These are phyloP conservation scores for Starmerella kuoi DNA, from an alignment of 805 yeast genomes.

Conservation along the genomic window DNA sequence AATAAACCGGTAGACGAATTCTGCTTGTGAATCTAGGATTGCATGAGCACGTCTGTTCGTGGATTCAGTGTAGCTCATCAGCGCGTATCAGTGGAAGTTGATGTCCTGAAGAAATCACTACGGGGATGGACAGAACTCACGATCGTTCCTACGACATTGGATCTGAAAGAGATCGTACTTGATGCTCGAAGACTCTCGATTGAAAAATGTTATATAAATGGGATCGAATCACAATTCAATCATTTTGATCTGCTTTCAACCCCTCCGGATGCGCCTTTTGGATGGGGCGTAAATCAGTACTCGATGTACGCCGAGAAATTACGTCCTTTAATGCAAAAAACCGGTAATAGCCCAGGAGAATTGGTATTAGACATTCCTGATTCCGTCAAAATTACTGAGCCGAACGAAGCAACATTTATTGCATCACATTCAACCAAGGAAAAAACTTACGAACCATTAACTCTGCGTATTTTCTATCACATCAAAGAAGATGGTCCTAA, in stretches of 20 bases:
- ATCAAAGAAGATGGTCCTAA: constrained; percentile 61
- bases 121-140: constrained; percentile 74
- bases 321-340: constrained; percentile 19
- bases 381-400: constrained; percentile 46
- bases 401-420: constrained; percentile 33
- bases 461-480: constrained; percentile 54
- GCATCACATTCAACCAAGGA: constrained; percentile 26
- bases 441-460: constrained; percentile 52
- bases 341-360: constrained; percentile 43
- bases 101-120: constrained; percentile 46
- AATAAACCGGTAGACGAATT: no score
- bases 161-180: constrained; percentile 47
- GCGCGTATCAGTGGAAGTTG: constrained; percentile 66
- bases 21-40: no score
- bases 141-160: constrained; percentile 53
- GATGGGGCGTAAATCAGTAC: constrained; percentile 24
- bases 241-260: constrained; percentile 43
- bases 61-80: constrained; percentile 71
- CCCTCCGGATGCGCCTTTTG: constrained; percentile 24
- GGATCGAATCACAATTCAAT: constrained; percentile 41
- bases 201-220: constrained; percentile 51
- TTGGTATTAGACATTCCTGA: constrained; percentile 54
- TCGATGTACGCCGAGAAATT: constrained; percentile 19
- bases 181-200: constrained; percentile 64
- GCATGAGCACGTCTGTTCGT: constrained; percentile 16